Base-by-base conservation (phyloP, 176 grass and related monocot genomes). In the Rhynchospora pubera region DNA sequence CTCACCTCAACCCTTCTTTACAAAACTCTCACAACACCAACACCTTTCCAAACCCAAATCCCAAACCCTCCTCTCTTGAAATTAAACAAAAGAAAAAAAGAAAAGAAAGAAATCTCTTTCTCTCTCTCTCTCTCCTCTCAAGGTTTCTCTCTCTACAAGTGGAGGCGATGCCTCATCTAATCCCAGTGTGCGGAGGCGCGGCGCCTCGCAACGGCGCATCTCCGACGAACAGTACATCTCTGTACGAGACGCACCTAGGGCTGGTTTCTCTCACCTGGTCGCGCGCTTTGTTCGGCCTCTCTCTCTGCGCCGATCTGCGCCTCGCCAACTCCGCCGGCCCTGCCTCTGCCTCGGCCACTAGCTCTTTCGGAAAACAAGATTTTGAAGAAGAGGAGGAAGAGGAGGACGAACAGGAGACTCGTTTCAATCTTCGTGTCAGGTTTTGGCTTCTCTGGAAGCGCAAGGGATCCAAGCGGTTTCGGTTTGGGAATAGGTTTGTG, bases 241-340 rank as follows among this genome's bases (percentile, higher is more conserved):
- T 94, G 42, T 94, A 97, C 88, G 88, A 91, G 81, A 94, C 95
- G n/a, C 85, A 81, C 57, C 90, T 97, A 22, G 95, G 95, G 79
- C 42, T 92, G 50, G 95, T 89, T 24, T 82, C 95, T 69, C 85
- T 94, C 58, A 88, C 95, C 52, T 97, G 95, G 95, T 94, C 92
- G 50, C 92, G 92, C 77, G 84, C 85, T 81, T 83, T 87, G 50
- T 67, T 97, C 48, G 90, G 95, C 32, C 86, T 97, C 87, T 79
- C 87, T 84, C 90, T 97, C 53, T 91, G 86, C 6, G 92, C 84
- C 10, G 95, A 94, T 77, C 78, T 97, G 65, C 88, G 85, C 84
- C 73, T 94, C 73, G 58, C 82, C 8, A 57, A 52, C 66, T 34
- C 81, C 69, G 28, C 76, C 5, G 80, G 32, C 14, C 69, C 72